Evolutionary conservation across 805 yeast genomes (phyloP), one percentile per base, ranked within the genome.

Genomic region (Priceomyces melissophilus): DNA sequence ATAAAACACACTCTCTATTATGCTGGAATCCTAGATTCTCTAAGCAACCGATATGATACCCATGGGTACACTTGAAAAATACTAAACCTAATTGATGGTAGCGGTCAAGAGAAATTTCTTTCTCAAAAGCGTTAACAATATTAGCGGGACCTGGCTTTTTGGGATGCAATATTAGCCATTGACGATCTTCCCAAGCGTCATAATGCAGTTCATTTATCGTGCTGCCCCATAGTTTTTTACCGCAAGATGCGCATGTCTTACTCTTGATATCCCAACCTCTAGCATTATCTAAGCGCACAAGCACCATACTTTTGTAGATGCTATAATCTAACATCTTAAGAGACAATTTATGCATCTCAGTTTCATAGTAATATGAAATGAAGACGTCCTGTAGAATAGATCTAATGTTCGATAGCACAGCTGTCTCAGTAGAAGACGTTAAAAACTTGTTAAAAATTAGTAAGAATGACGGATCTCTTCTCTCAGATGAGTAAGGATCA

Each of bases 191-290:
- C 90, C 90, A 84, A 3, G 74, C 66, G 32, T 71, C 69, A 39
- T 76, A 75, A 30, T 75, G 68, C 7, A 63, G 68, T 2, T 77
- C 64, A 16, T 71, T 65, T 2, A 84, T 55, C 1, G 79, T 78
- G 1, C 76, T 58, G 0, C 96, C 96, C 81, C 89, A 82, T 27
- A 89, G 63, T 14, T 66, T 65, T 46, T 79, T 80, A 1, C 87
- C 90, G 60, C 97, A 90, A 0, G 83, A 76, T 28, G 84, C 84
- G 58, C 97, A 90, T 36, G 73, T 78, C 20, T 62, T 64, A 1
- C 71, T 48, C n/a, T 44, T 55, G 3, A 68, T 52, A 7, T 49
- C 35, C 88, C 95, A 84, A 0, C 96, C 97, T 29, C 64, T 58
- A 0, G 68, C 48, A 15, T 75, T 65, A 27, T 69, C 65, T 2